phyloP scores from a whole-genome alignment of 441 rosid species.

The Gossypium schwendimanii region DNA sequence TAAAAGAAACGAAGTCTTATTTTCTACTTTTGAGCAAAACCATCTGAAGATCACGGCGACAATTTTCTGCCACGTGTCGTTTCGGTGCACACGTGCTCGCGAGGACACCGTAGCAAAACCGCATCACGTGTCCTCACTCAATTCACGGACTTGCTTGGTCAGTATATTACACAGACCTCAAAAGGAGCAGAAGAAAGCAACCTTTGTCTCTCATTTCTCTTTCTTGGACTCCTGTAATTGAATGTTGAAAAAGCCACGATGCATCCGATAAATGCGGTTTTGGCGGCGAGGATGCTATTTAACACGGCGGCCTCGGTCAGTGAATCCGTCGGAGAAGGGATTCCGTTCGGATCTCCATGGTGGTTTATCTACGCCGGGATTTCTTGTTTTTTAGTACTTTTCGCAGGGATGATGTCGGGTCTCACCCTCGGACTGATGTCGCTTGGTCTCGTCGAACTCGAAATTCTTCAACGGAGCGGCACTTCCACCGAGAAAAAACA shows the following conservation, averaged over 20 bases:
- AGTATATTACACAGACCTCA: background rate
- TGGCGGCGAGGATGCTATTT: slow-evolving; percentile 54
- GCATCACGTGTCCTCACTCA: background rate
- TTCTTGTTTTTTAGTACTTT: slow-evolving; percentile 42
- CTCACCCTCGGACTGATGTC: slow-evolving; percentile 90
- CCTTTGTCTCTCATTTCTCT: background rate
- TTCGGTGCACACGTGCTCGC: background rate
- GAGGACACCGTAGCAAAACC: background rate
- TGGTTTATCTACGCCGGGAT: slow-evolving; percentile 61
- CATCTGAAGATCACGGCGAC: background rate
- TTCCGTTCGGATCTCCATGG: slow-evolving; percentile 41
- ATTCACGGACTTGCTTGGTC: background rate
- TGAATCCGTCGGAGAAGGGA: slow-evolving; percentile 23
- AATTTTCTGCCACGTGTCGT: background rate
- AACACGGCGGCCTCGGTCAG: slow-evolving; percentile 25
- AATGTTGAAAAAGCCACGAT: slow-evolving; percentile 15
- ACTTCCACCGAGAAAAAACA: slow-evolving; percentile 66
- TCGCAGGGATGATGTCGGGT: slow-evolving; percentile 89
- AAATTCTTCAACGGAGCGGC: slow-evolving; percentile 83
- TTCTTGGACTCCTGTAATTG: background rate
- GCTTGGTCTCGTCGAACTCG: slow-evolving; percentile 78
- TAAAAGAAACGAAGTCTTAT: too few relatives aligned
- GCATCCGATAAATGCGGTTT: slow-evolving; percentile 54
- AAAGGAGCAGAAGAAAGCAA: background rate
- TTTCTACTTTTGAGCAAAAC: background rate